These are phyloP conservation scores for Aspergillus bridgeri DNA, from an alignment of 495 filamentous ascomycete genomes.

Conservation along the genomic window DNA sequence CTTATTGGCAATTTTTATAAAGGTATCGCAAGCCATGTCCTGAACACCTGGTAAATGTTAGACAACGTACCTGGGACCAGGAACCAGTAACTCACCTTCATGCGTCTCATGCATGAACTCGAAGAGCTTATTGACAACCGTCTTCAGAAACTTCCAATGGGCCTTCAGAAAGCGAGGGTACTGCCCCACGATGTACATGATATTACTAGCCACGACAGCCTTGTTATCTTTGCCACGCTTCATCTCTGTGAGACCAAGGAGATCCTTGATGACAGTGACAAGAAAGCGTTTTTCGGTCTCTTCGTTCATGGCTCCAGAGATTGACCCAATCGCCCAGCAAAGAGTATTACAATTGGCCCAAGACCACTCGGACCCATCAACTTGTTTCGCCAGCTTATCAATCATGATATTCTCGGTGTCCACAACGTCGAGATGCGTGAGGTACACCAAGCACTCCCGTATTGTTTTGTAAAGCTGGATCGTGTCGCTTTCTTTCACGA, in stretches of 20 bases:
- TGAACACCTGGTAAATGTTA: constrained; percentile 71
- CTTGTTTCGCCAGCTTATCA: constrained; percentile 90
- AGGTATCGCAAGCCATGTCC: constrained; percentile 99
- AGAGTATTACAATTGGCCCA: constrained; percentile 99
- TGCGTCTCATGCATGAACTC: constrained; percentile 99
- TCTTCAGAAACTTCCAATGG: constrained; percentile 99
- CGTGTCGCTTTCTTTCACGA: constrained; percentile 98
- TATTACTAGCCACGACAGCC: constrained; percentile 97
- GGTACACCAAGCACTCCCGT: constrained; percentile 92
- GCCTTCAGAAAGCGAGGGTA: constrained; percentile 98
- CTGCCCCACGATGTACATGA: constrained; percentile 99
- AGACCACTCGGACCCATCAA: constrained; percentile 94
- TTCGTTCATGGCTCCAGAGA: constrained; percentile 98
- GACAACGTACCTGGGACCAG: constrained; percentile 4
- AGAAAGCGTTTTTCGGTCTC: constrained; percentile 98
- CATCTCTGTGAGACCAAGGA: constrained; percentile 97
- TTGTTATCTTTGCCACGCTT: constrained; percentile 99
- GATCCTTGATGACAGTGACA: constrained; percentile 97
- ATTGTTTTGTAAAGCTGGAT: constrained; percentile 99
- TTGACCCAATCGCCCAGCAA: constrained; percentile 98
- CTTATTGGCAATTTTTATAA: constrained; percentile 99
- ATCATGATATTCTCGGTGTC: constrained; percentile 99
- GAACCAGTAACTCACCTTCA: constrained; percentile 61
- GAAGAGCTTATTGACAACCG: constrained; percentile 98
- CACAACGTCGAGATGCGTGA: constrained; percentile 95